Conservation (phyloP, 2,329 filamentous ascomycete species). For the Ophiosphaerella narmari region DNA sequence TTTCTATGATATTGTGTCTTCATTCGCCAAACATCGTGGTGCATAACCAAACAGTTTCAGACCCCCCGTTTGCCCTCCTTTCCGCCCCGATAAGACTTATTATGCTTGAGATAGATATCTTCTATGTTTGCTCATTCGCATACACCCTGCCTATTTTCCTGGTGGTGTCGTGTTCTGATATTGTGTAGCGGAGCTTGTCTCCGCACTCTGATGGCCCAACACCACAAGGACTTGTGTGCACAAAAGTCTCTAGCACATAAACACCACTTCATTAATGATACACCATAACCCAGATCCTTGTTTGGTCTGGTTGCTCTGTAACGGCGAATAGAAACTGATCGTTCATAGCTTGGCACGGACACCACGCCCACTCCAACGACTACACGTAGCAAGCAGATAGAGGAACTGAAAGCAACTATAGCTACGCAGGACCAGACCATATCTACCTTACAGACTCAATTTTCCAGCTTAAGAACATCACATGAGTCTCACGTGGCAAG, state of each 20-base stretch:
- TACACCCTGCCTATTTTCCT: not conserved
- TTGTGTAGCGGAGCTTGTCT: not conserved
- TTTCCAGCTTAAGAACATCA: slow-evolving; percentile 41
- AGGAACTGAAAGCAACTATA: slow-evolving; percentile 37
- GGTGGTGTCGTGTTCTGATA: too few relatives aligned
- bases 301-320: not conserved
- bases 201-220: not conserved
- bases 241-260: too few relatives aligned
- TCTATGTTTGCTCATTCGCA: not conserved
- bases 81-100: slow-evolving; percentile 16
- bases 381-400: slow-evolving; percentile 23
- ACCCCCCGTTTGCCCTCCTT: slow-evolving; percentile 12
- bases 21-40: slow-evolving; percentile 18
- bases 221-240: too few relatives aligned
- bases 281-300: too few relatives aligned
- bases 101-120: slow-evolving; percentile 24
- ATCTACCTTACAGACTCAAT: slow-evolving; percentile 41
- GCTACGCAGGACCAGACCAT: slow-evolving; percentile 39
- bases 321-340: slow-evolving; percentile 9
- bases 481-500: slow-evolving; percentile 48
- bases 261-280: too few relatives aligned
- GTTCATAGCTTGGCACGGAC: slow-evolving; percentile 21
- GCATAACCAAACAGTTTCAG: slow-evolving; percentile 38
- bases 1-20: slow-evolving; percentile 21
- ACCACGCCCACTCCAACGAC: slow-evolving; percentile 18